Percentiles rank a stretch among this genome's conserved stretches.
Evolutionary conservation across 192 early-diverging fungal species (phyloP).

Genomic region (Coemansia biformis): DNA sequence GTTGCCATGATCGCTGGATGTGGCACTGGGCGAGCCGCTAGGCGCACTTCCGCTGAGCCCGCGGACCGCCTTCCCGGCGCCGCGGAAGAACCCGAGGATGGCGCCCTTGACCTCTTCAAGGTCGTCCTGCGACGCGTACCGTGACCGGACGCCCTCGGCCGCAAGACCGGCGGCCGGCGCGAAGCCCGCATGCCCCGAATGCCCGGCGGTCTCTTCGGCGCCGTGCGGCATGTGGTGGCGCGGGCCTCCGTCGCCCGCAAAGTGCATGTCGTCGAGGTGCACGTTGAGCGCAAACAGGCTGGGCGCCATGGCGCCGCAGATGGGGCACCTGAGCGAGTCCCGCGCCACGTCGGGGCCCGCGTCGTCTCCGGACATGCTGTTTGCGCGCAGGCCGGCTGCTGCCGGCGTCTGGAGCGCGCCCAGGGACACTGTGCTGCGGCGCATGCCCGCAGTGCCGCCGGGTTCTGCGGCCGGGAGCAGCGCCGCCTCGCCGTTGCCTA

Average conservation of each 20-base stretch:
- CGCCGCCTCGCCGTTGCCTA: neutral
- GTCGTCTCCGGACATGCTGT: neutral
- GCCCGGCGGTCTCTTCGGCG: too few relatives aligned
- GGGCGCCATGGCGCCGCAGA: slow-evolving; percentile 48
- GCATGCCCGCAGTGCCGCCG: neutral
- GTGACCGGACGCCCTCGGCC: neutral
- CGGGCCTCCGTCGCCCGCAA: slow-evolving; percentile 5
- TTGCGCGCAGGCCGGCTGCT: neutral
- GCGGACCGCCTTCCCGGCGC: slow-evolving; percentile 26
- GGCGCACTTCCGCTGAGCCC: slow-evolving; percentile 13
- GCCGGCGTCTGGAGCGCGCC: slow-evolving; percentile 5
- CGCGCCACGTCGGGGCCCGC: neutral
- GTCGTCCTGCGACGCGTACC: slow-evolving; percentile 31
- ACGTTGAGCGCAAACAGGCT: slow-evolving; percentile 40
- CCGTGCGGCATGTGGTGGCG: too few relatives aligned
- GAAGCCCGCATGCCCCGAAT: neutral
- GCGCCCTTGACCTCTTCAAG: slow-evolving; percentile 30
- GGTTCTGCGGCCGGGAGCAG: neutral
- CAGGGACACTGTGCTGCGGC: slow-evolving; percentile 33
- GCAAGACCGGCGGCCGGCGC: neutral
- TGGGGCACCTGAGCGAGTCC: slow-evolving; percentile 29
- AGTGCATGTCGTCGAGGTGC: slow-evolving; percentile 47
- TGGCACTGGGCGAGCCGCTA: neutral
- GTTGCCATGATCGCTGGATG: neutral
- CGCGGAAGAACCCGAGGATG: slow-evolving; percentile 43